Base-by-base conservation (phyloP, 2,329 filamentous ascomycete species). In the Acrodontium crateriforme region DNA sequence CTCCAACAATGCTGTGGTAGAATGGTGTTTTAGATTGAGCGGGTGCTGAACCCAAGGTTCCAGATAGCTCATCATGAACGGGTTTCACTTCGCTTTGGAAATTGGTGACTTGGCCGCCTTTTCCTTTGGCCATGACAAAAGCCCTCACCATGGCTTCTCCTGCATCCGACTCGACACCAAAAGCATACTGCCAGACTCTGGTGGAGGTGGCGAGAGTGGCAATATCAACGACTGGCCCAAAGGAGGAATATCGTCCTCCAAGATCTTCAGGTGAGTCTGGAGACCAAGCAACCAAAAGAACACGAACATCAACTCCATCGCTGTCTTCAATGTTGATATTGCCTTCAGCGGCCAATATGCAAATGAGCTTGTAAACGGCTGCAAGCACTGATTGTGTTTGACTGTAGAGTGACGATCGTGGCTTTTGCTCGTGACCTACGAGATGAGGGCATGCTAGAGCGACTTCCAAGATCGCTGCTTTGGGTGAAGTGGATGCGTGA, bases 291-390 rank as follows among this genome's bases (percentile, higher is more conserved):
- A 93, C 56, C 17, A 91, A 63, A 16, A 93, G 46, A 10, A 93
- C 59, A 4, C 83, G 71, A 1, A 71, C 66, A 54, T 94, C 83
- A 10, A 93, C 69, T 14, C 80, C 78, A 24, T 74, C 73, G 1
- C 71, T 65, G 18, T 71, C 70, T 59, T 69, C 62, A 55, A 81
- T 50, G 53, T 80, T 57, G 52, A 76, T 58, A 59, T 59, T 60
- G 25, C 70, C 60, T 39, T 72, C 65, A 9, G 74, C 70, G 37
- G 78, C 82, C n/a, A 82, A 62, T 24, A 74, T 59, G 18, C 77
- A 77, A 31, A 89, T 61, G 27, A 94, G 65, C 44, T 74, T 74
- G 62, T 95, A 95, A 14, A 91, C 50, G 15, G 70, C 69, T 3
- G 79, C 78, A 13, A 94, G 57, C 4, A 87, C 62, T n/a, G 67